Evolutionary conservation across 2,329 filamentous ascomycete genomes (phyloP).

Genomic region (Proliferodiscus dingleyae): DNA sequence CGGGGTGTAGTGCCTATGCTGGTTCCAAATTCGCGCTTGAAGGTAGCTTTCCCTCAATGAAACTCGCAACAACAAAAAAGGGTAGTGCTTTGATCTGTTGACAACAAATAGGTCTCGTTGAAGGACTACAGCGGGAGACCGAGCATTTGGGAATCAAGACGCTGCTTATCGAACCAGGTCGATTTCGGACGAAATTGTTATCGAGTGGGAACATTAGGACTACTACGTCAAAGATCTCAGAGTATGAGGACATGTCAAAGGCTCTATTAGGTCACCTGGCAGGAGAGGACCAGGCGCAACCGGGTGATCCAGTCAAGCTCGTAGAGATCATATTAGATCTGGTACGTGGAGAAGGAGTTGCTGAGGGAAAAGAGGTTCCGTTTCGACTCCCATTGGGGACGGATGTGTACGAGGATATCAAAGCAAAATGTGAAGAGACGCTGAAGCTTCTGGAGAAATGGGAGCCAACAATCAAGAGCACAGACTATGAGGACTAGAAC

Average conservation of each 20-base stretch:
- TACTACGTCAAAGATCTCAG: constrained; percentile 26
- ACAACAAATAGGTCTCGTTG: constrained; percentile 3
- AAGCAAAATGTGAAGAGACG: constrained; percentile 36
- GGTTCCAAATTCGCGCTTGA: constrained; percentile 13
- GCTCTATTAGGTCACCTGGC: constrained; percentile 23
- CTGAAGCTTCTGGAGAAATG: constrained; percentile 1
- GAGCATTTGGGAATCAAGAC: constrained; percentile 6
- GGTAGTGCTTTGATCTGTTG: too few species aligned
- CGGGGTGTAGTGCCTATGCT: constrained; percentile 8
- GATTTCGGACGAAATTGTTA: constrained; percentile 44
- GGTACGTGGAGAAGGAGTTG: constrained; percentile 45
- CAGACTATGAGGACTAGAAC: not conserved
- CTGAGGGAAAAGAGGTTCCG: constrained; percentile 46
- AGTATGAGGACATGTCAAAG: constrained; percentile 19
- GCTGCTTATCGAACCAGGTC: constrained; percentile 41
- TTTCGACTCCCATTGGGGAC: constrained; percentile 49
- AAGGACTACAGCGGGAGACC: constrained; percentile 5
- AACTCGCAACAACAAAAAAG: too few species aligned
- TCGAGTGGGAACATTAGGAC: constrained; percentile 21
- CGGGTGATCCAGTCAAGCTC: constrained; percentile 51
- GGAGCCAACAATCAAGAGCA: not conserved
- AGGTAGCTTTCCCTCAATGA: too few species aligned
- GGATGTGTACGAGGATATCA: constrained; percentile 42
- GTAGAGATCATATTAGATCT: constrained; percentile 49
- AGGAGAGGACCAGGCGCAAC: constrained; percentile 43